These are phyloP conservation scores for Pisolithus microcarpus DNA, from an alignment of 768 basidiomycete genomes.

Conservation along the genomic window DNA sequence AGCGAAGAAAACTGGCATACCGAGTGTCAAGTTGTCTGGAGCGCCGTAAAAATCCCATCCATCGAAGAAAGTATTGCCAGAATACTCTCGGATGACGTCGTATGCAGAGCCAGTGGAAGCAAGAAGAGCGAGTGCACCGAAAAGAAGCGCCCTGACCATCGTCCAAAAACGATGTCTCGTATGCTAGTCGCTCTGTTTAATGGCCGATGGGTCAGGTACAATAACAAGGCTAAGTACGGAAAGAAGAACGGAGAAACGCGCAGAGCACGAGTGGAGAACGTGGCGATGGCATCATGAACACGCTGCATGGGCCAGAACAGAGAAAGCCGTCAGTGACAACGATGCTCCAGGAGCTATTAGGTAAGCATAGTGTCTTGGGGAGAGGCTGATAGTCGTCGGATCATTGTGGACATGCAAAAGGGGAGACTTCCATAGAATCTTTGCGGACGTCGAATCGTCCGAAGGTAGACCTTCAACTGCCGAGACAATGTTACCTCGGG, in stretches of 20 bases:
- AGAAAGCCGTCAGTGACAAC: too few relatives aligned
- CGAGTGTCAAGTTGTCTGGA: constrained; percentile 39
- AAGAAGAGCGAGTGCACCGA: not conserved
- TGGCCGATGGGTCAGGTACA: not conserved
- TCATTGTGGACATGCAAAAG: too few relatives aligned
- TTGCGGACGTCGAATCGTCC: too few relatives aligned
- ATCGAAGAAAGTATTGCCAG: constrained; percentile 47
- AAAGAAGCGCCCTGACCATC: constrained; percentile 10
- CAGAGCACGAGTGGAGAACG: too few relatives aligned
- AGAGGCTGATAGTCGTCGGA: too few relatives aligned
- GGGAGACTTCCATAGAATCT: too few relatives aligned
- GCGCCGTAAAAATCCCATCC: constrained; percentile 48
- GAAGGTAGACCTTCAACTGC: not conserved
- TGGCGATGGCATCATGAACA: too few relatives aligned
- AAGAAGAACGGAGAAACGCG: too few relatives aligned
- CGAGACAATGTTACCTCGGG: not conserved
- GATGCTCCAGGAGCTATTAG: too few relatives aligned
- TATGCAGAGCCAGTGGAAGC: constrained; percentile 19
- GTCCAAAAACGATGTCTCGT: not conserved
- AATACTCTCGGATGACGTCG: constrained; percentile 36
- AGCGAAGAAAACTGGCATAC: constrained; percentile 27
- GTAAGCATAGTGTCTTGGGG: not conserved
- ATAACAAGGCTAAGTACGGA: too few relatives aligned
- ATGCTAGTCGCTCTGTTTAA: not conserved
- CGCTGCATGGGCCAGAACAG: too few relatives aligned